A percentile compares a stretch with the other conserved stretches of the same genome.
phyloP scores from a whole-genome alignment of 306 rosid genomes.

The Glycine latifolia region DNA sequence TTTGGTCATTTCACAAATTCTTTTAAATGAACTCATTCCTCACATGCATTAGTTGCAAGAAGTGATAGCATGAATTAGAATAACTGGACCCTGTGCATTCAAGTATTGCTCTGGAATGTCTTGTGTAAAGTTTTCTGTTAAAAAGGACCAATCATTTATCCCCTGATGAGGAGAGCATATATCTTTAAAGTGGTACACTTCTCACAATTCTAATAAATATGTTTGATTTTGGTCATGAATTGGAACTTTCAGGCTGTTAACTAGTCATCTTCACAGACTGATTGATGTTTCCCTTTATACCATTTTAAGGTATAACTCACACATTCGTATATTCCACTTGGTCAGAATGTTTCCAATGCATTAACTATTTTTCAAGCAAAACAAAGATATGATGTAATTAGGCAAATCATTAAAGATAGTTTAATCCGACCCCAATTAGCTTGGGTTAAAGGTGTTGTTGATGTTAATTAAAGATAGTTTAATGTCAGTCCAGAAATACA shows the following conservation, averaged over 20 bases:
- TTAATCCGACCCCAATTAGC: too few species aligned
- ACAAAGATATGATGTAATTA: neutral
- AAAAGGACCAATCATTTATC: neutral
- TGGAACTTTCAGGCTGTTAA: neutral
- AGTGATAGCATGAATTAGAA: too few species aligned
- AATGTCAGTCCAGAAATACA: slow-evolving; percentile 28
- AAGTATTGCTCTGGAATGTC: too few species aligned
- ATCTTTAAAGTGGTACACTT: slow-evolving; percentile 4
- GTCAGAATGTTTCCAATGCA: neutral
- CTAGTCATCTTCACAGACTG: neutral
- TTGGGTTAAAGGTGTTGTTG: too few species aligned
- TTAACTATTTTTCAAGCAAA: slow-evolving; percentile 10
- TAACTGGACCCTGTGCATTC: too few species aligned
- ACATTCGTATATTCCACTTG: slow-evolving; percentile 4
- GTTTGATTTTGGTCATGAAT: slow-evolving; percentile 3
- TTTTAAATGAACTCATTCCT: too few species aligned
- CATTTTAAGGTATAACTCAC: slow-evolving; percentile 5
- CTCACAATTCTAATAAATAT: neutral
- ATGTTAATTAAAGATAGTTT: neutral
- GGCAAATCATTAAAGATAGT: slow-evolving; percentile 5
- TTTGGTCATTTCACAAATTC: too few species aligned
- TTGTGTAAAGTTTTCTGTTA: too few species aligned
- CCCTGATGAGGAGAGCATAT: slow-evolving; percentile 7
- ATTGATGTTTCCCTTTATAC: neutral
- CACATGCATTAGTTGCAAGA: too few species aligned